Evolutionary conservation across 306 rosid species (phyloP).

Genomic region (Gastrolobium villosum): DNA sequence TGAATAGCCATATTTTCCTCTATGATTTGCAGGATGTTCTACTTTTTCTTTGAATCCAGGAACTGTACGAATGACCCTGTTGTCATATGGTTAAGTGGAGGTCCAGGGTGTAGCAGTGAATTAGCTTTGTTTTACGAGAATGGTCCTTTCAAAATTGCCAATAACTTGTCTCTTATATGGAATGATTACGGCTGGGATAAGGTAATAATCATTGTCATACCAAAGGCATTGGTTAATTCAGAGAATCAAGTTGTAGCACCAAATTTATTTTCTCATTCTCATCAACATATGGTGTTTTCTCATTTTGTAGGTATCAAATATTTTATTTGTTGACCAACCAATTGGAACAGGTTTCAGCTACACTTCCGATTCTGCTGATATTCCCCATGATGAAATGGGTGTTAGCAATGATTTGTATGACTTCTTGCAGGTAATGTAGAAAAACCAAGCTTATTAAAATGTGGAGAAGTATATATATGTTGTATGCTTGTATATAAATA

Average conservation of each 20-base stretch:
- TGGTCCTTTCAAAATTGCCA: slow-evolving; percentile 81
- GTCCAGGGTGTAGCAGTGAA: slow-evolving; percentile 94
- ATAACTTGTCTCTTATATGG: slow-evolving; percentile 81
- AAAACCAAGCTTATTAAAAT: not conserved
- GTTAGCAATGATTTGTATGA: slow-evolving; percentile 88
- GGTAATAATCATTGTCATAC: slow-evolving; percentile 47
- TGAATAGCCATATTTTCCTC: not conserved
- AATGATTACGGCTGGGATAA: slow-evolving; percentile 94
- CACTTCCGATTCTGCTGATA: slow-evolving; percentile 59
- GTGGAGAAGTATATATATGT: not conserved
- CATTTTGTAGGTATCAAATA: slow-evolving; percentile 82
- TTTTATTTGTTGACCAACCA: slow-evolving; percentile 90
- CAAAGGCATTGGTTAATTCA: not conserved
- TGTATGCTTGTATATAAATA: not conserved
- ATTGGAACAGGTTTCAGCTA: slow-evolving; percentile 94
- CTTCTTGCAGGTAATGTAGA: slow-evolving; percentile 77
- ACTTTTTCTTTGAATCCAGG: slow-evolving; percentile 92
- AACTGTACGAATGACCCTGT: slow-evolving; percentile 65
- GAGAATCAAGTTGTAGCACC: slow-evolving; percentile 17
- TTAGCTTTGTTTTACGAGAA: slow-evolving; percentile 90
- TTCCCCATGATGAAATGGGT: slow-evolving; percentile 79
- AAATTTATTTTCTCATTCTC: slow-evolving; percentile 4
- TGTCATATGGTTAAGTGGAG: slow-evolving; percentile 96
- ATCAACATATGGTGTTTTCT: not conserved
- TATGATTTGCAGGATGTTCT: slow-evolving; percentile 76